Base-by-base conservation (phyloP, 306 rosid genomes). In the Potentilla sterilis region DNA sequence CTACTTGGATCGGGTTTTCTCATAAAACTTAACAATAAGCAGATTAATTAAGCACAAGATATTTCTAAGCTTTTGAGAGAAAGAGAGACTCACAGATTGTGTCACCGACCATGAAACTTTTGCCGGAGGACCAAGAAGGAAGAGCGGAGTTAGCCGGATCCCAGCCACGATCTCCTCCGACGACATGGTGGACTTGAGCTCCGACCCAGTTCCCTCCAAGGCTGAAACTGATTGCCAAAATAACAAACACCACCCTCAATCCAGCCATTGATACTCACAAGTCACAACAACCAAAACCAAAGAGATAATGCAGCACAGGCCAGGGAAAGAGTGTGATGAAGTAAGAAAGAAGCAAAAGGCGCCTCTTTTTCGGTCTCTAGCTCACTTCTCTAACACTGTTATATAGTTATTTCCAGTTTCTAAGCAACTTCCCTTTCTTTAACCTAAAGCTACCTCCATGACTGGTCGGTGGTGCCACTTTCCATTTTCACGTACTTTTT, bases 111-210 rank as follows among this genome's bases (percentile, higher is more conserved):
- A 85, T 73, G 41, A 87, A 93, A 37, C 62, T n/a, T 40, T 75
- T 88, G 55, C 72, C 81, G 32, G 89, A 78, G 43, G 97, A 83
- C 98, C 98, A 91, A 6, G 93, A 84, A 49, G 68, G 19, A 70
- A 93, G 81, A 81, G 83, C 81, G 7, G 93, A 67, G n/a, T 63
- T 63, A 21, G 80, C 67, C 2, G 86, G 87, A 72, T 93, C 98
- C 98, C 98, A 93, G 1, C 98, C 97, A 57, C 88, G 90, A 62
- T 89, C 98, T 22, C 87, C 97, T 37, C 98, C 98, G 4, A 90
- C 95, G 9, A 93, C 90, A 76, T 93, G 98, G 80, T 87, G 90
- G 68, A 86, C 77, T 62, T 76, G 84, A 38, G 86, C 89, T 59
- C 9, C 84, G 19, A 78, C 84, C 73, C 77, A 70, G 43, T 73